Base-by-base conservation (phyloP, 169 alveolate genomes). In the Plasmodium knowlesi region DNA sequence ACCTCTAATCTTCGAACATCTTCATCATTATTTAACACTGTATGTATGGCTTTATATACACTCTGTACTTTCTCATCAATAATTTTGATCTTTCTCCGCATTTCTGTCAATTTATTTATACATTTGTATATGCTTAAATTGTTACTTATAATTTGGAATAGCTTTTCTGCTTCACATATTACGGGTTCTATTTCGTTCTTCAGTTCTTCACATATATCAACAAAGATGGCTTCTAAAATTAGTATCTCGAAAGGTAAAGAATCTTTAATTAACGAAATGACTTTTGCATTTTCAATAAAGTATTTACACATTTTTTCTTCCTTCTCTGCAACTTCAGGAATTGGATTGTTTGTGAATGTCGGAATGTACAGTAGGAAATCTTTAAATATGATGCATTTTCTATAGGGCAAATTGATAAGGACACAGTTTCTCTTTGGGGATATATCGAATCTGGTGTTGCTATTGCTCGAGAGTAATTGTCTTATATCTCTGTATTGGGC, bases 1-100 rank as follows among this genome's bases (percentile, higher is more conserved):
- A 96, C 94, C 39, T 96, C 97, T 71, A 96, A 90, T 53, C 97
- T 92, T 43, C 93, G 72, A 30, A 96, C 72, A 70, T 95, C 95
- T 50, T 95, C 97, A 73, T 96, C 98, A 73, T 91, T 83, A 83
- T 95, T 96, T 61, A 96, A 80, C 43, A 96, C 92, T 30, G 82
- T 96, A 46, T 93, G 93, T 12, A 96, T 73, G 14, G 97, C 96
- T 71, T 93, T 95, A 73, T 96, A 93, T 34, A 95, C 96, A 37
- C 97, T 97, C 34, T 94, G 92, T 16, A 94, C 95, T 57, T 89
- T 76, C 71, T 95, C 98, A 67, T 95, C 95, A 50, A 92, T 79
- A 46, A 92, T 82, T 61, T 84, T 95, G 46, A 96, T 71, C 57
- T 95, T 88, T 70, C 97, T 89, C 72, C 96, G 93, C 86, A 96